Evolutionary conservation across 345 rosid species (phyloP).

Genomic region (Fremontodendron californicum): DNA sequence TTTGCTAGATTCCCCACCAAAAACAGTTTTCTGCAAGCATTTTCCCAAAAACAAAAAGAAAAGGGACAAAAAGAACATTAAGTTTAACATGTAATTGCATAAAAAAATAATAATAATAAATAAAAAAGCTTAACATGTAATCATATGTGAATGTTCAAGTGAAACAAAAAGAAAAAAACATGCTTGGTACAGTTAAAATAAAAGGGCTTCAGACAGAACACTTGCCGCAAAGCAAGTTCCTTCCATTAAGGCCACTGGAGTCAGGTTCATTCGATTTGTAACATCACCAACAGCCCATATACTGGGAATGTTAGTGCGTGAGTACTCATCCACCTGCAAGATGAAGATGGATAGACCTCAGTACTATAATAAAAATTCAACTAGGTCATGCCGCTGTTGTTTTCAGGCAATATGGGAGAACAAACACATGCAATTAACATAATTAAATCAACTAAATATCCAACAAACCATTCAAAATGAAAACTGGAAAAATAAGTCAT

Average conservation of each 20-base stretch:
- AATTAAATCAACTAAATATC: not conserved
- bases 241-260: constrained; percentile 99
- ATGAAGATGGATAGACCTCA: not conserved
- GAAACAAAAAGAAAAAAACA: not conserved
- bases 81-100: not conserved
- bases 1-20: constrained; percentile 76
- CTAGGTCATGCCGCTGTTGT: not conserved
- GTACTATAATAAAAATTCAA: not conserved
- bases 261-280: constrained; percentile 92
- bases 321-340: constrained; percentile 84
- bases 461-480: not conserved
- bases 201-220: constrained; percentile 18
- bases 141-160: not conserved
- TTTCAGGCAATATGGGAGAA: not conserved
- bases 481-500: not conserved
- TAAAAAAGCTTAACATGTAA: not conserved
- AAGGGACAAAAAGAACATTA: not conserved
- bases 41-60: not conserved
- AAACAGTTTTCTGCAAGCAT: constrained; percentile 81
- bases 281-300: constrained; percentile 99
- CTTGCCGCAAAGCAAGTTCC: constrained; percentile 86
- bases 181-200: not conserved
- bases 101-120: not conserved
- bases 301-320: constrained; percentile 79
- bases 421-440: not conserved